These are phyloP conservation scores for Colletotrichum musicola DNA, from an alignment of 2,329 filamentous ascomycete species.

Conservation along the genomic window DNA sequence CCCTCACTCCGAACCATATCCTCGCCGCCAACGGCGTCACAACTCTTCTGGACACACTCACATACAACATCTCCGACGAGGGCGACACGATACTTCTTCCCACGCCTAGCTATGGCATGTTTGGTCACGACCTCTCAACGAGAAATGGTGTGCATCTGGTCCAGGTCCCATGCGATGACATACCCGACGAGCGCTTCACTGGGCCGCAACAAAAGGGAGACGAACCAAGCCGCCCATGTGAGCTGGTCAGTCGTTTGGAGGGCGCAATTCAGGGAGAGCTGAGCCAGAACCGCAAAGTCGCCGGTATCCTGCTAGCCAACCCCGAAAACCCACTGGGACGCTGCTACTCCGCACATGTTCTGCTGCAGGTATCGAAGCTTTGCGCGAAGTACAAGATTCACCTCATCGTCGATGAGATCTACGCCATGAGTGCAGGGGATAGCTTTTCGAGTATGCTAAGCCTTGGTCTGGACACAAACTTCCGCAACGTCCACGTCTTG, in stretches of 20 bases:
- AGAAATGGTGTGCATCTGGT: conserved; percentile 18
- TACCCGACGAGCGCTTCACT: conserved; percentile 26
- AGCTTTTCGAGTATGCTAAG: conserved; percentile 24
- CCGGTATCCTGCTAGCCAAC: conserved; percentile 13
- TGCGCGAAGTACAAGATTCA: conserved; percentile 22
- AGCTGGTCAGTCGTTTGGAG: conserved; percentile 6
- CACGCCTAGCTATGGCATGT: conserved; percentile 11
- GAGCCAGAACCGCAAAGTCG: not conserved
- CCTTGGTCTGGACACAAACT: conserved; percentile 14
- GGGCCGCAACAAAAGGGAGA: not conserved
- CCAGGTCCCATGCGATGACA: conserved; percentile 29
- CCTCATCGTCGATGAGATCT: conserved; percentile 25
- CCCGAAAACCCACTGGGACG: conserved; percentile 21
- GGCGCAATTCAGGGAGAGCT: conserved; percentile 10
- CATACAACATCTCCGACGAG: conserved; percentile 7
- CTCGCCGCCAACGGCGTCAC: conserved; percentile 7
- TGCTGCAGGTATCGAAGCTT: conserved; percentile 15
- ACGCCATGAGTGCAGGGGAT: conserved; percentile 11
- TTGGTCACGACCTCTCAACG: conserved; percentile 2
- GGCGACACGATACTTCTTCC: conserved; percentile 22
- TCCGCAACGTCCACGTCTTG: conserved; percentile 22
- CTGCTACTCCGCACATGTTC: conserved; percentile 20
- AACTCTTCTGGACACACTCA: not conserved
- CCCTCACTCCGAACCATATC: conserved; percentile 16
- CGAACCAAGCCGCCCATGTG: not conserved